Evolutionary conservation across 805 yeast species (phyloP).

Genomic region (Maudiozyma saulgeensis): DNA sequence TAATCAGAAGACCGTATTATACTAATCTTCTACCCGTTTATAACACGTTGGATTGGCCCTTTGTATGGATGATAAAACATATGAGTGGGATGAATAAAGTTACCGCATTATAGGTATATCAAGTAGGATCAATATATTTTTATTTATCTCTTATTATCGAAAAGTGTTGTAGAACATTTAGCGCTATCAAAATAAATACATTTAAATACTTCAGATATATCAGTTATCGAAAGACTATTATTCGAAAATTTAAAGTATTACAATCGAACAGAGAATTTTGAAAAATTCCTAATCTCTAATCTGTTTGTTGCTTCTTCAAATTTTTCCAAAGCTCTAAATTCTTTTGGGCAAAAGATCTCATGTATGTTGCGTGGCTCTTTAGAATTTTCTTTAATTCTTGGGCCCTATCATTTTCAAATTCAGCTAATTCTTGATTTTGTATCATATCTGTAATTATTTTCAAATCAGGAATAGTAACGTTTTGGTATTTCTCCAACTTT

Average conservation of each 20-base stretch:
- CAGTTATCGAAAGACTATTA: neutral
- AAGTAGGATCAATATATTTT: neutral
- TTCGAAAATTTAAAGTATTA: neutral
- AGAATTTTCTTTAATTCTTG: slow-evolving; percentile 18
- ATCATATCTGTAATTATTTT: slow-evolving; percentile 23
- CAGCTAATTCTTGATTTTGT: slow-evolving; percentile 27
- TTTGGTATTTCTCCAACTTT: slow-evolving; percentile 14
- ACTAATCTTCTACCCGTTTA: slow-evolving; percentile 65
- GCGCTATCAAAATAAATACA: neutral
- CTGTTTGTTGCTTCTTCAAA: slow-evolving; percentile 8
- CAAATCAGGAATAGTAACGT: slow-evolving; percentile 26
- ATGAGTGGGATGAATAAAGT: slow-evolving; percentile 54
- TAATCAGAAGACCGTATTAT: slow-evolving; percentile 65
- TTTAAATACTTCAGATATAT: neutral
- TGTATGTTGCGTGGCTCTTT: slow-evolving; percentile 20
- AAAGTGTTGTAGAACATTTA: neutral
- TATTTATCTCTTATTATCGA: neutral
- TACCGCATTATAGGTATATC: slow-evolving; percentile 6
- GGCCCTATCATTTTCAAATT: slow-evolving; percentile 18
- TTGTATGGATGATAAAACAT: slow-evolving; percentile 30
- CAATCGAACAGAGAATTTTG: neutral
- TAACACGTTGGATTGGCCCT: slow-evolving; percentile 64
- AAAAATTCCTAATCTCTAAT: neutral
- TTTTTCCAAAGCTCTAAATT: slow-evolving; percentile 25
- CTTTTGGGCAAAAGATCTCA: slow-evolving; percentile 23